These are phyloP conservation scores for Wickerhamiella cacticola DNA, from an alignment of 805 yeast species.

Conservation along the genomic window DNA sequence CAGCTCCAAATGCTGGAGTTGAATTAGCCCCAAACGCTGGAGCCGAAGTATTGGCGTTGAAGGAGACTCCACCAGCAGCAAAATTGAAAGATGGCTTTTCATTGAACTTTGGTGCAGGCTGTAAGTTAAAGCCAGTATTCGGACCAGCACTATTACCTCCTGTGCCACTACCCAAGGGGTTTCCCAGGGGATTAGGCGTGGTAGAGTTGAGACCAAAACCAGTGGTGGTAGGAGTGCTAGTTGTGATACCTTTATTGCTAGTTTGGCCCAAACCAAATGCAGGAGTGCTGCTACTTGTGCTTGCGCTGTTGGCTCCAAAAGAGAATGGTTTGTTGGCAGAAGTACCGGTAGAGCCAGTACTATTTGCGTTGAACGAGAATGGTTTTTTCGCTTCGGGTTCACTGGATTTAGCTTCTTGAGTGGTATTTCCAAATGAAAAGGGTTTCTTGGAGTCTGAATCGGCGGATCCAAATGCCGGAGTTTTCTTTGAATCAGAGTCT, in stretches of 20 bases:
- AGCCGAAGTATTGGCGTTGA: not conserved
- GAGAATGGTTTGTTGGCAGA: not conserved
- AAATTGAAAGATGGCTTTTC: slow-evolving; percentile 1
- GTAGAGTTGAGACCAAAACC: too few relatives aligned
- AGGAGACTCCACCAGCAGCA: not conserved
- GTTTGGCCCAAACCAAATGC: too few relatives aligned
- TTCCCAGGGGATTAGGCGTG: too few relatives aligned
- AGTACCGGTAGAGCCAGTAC: too few relatives aligned
- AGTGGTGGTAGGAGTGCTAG: too few relatives aligned
- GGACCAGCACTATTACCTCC: not conserved
- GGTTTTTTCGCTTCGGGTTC: too few relatives aligned
- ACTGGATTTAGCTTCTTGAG: not conserved
- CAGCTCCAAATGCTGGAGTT: slow-evolving; percentile 5
- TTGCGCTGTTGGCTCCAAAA: not conserved
- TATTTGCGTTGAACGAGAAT: not conserved
- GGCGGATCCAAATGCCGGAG: not conserved
- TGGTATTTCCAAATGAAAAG: not conserved
- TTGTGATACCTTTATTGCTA: too few relatives aligned
- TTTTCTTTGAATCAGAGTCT: not conserved
- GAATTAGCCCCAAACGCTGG: slow-evolving; percentile 1
- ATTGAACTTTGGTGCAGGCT: not conserved
- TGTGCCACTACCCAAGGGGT: not conserved
- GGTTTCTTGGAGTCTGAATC: not conserved
- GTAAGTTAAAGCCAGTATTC: not conserved
- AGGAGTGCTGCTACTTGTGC: too few relatives aligned